A percentile compares a stretch with the other conserved stretches of the same genome.
Evolutionary conservation across 768 basidiomycete genomes (phyloP).

Genomic region (Russula earlei): DNA sequence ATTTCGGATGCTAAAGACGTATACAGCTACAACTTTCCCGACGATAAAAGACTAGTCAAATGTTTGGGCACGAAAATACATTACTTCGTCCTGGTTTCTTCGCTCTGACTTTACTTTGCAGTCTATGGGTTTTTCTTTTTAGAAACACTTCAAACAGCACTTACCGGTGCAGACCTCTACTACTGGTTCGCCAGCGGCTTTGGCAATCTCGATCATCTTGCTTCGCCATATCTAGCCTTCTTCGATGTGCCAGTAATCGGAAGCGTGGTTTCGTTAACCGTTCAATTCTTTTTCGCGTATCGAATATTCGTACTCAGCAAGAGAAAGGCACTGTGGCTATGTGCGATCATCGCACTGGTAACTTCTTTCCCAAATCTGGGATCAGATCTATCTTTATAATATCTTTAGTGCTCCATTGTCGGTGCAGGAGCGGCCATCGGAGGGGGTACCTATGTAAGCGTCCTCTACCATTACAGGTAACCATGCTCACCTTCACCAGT

Average conservation of each 20-base stretch:
- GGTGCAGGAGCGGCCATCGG: background rate
- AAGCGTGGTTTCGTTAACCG: constrained; percentile 21
- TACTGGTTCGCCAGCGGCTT: constrained; percentile 27
- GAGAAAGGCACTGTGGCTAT: background rate
- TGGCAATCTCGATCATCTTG: constrained; percentile 23
- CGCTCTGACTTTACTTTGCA: background rate
- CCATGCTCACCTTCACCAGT: background rate
- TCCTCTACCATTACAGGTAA: background rate
- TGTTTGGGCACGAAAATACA: background rate
- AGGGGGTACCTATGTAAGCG: background rate
- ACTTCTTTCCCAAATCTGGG: background rate
- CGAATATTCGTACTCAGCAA: constrained; percentile 21
- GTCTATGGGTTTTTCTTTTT: constrained; percentile 23
- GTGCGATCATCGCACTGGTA: background rate
- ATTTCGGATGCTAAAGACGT: background rate
- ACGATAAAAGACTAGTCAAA: background rate
- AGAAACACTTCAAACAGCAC: constrained; percentile 23
- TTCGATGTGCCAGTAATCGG: constrained; percentile 26
- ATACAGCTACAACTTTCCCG: constrained; percentile 13
- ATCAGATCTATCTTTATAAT: background rate
- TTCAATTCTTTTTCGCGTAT: constrained; percentile 28
- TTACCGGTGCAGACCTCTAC: constrained; percentile 24
- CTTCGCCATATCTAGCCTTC: constrained; percentile 18
- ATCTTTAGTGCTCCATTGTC: background rate
- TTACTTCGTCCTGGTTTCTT: background rate